These are phyloP conservation scores for Cladosporium sp. DNA, from an alignment of 2,329 filamentous ascomycete species.

Conservation along the genomic window DNA sequence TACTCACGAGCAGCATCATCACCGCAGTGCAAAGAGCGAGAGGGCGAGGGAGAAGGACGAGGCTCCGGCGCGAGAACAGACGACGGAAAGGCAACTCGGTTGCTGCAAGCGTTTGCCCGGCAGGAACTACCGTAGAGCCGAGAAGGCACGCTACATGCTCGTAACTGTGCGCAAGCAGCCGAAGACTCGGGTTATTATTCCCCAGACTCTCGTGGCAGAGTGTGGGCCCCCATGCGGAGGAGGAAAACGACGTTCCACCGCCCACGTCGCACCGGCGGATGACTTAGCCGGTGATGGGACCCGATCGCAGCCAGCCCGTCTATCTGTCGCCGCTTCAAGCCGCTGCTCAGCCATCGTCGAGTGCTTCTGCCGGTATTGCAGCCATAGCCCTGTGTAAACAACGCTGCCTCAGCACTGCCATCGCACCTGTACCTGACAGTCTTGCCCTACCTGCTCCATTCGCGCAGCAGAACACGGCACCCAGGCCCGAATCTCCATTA, in stretches of 20 bases:
- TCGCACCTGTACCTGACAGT: background rate
- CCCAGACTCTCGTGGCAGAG: background rate
- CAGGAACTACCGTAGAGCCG: constrained; percentile 8
- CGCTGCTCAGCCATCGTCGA: no score
- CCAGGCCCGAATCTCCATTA: background rate
- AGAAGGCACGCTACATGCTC: background rate
- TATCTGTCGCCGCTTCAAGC: background rate
- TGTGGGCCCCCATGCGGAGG: background rate
- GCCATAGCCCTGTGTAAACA: no score
- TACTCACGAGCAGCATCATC: background rate
- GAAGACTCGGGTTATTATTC: background rate
- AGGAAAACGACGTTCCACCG: background rate
- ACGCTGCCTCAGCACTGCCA: no score
- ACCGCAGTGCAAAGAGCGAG: background rate
- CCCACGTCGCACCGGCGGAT: background rate
- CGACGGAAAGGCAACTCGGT: background rate
- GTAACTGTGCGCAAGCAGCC: background rate
- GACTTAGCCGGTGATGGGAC: background rate
- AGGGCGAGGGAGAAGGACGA: background rate
- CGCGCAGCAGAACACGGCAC: background rate
- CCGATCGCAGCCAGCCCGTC: background rate
- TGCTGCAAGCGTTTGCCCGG: constrained; percentile 3
- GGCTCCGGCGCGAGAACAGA: background rate
- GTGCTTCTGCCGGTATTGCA: no score
- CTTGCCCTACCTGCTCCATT: background rate